A percentile compares a stretch with the other conserved stretches of the same genome.
phyloP scores from a whole-genome alignment of 2,329 filamentous ascomycete species.

The Knufia petricola region DNA sequence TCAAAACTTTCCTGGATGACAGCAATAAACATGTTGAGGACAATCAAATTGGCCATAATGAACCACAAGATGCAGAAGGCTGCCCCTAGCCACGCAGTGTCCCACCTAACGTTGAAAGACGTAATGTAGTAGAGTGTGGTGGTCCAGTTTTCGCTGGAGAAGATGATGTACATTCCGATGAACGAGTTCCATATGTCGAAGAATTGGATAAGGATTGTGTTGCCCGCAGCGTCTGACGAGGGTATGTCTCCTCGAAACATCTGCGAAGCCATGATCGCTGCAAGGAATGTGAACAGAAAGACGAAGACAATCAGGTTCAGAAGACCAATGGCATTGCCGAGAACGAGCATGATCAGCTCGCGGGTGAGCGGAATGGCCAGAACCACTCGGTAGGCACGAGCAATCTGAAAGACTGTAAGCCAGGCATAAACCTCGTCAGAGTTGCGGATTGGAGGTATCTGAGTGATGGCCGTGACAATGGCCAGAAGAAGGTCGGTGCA shows the following conservation, averaged over 20 bases:
- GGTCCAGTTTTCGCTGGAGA: slow-evolving; percentile 97
- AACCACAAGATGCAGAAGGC: slow-evolving; percentile 92
- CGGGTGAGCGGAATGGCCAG: slow-evolving; percentile 79
- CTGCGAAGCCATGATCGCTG: slow-evolving; percentile 86
- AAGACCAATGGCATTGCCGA: slow-evolving; percentile 86
- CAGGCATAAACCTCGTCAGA: slow-evolving; percentile 69
- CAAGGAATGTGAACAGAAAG: slow-evolving; percentile 87
- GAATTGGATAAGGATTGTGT: slow-evolving; percentile 64
- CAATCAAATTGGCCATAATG: slow-evolving; percentile 86
- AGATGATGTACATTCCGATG: slow-evolving; percentile 91
- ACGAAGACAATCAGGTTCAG: slow-evolving; percentile 93
- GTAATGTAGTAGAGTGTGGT: slow-evolving; percentile 74
- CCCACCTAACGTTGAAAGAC: slow-evolving; percentile 50
- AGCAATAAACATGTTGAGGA: slow-evolving; percentile 99
- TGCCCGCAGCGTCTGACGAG: slow-evolving; percentile 48
- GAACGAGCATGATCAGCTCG: slow-evolving; percentile 72
- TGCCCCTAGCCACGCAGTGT: slow-evolving; percentile 86
- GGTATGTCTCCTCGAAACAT: slow-evolving; percentile 84
- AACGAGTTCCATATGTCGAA: slow-evolving; percentile 91
- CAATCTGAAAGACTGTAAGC: slow-evolving; percentile 85
- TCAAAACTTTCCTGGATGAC: slow-evolving; percentile 99
- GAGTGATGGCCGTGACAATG: slow-evolving; percentile 71
- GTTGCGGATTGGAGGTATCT: slow-evolving; percentile 68
- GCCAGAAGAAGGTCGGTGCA: slow-evolving; percentile 72
- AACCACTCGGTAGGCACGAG: slow-evolving; percentile 85